phyloP scores from a whole-genome alignment of 2,329 filamentous ascomycete genomes.

The Macrophomina tecta region DNA sequence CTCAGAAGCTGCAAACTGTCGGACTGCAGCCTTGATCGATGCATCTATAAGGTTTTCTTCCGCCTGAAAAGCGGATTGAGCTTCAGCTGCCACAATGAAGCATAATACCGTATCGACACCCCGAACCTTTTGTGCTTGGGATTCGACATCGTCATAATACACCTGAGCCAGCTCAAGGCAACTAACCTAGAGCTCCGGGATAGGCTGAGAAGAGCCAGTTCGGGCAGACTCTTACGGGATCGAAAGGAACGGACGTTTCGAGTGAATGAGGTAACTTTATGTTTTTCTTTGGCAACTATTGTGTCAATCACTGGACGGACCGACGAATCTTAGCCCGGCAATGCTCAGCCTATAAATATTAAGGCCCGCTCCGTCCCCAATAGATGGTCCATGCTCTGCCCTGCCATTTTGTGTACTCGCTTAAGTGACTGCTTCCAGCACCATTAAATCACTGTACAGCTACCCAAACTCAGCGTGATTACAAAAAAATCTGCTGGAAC shows the following conservation, averaged over 20 bases:
- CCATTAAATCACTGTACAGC: too few species aligned
- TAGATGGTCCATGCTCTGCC: too few species aligned
- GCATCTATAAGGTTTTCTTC: conserved; percentile 43
- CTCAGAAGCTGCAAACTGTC: conserved; percentile 41
- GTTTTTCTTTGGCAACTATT: not conserved
- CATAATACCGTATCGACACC: not conserved
- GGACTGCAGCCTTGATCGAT: conserved; percentile 38
- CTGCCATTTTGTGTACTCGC: too few species aligned
- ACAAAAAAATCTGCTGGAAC: too few species aligned
- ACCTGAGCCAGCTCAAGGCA: not conserved
- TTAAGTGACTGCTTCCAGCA: too few species aligned
- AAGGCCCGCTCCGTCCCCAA: too few species aligned
- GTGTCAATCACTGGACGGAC: not conserved
- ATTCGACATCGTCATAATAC: not conserved
- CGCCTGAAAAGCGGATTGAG: not conserved
- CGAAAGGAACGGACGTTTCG: not conserved
- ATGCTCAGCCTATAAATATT: too few species aligned
- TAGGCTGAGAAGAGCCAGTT: too few species aligned
- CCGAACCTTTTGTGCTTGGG: not conserved
- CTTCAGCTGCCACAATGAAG: not conserved
- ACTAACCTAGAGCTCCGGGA: not conserved
- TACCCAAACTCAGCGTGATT: too few species aligned
- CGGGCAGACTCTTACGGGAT: too few species aligned
- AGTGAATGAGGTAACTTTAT: not conserved
- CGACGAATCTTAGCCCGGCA: too few species aligned